A percentile compares a stretch with the other conserved stretches of the same genome.
Conservation (phyloP, 2,329 filamentous ascomycete species). For the Thermothelomyces thermophilus region DNA sequence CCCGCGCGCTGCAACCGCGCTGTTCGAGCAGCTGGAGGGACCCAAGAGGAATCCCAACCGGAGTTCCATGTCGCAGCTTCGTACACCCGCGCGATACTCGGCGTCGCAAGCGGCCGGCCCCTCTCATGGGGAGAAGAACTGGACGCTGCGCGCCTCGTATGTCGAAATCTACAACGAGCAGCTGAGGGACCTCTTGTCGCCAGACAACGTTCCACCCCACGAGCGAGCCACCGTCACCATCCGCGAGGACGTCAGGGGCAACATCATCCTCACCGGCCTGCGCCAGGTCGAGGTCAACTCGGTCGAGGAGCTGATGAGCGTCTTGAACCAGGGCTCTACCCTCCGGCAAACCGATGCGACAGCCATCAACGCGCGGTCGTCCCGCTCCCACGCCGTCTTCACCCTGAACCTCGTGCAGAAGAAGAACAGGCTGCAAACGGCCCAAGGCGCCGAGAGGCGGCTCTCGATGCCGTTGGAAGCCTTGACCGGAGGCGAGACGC, state of each 20-base stretch:
- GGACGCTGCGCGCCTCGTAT: conserved; percentile 91
- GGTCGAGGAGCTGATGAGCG: conserved; percentile 81
- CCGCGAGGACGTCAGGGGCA: conserved; percentile 87
- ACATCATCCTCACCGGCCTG: conserved; percentile 87
- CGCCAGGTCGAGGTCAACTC: conserved; percentile 85
- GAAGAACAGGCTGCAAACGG: conserved; percentile 51
- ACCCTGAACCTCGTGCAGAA: conserved; percentile 89
- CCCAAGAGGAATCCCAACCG: conserved; percentile 43
- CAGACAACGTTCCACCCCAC: conserved; percentile 59
- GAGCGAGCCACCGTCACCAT: conserved; percentile 83
- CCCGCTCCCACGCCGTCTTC: conserved; percentile 94
- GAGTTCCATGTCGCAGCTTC: conserved; percentile 68
- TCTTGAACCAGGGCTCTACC: conserved; percentile 83
- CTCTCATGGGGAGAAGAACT: conserved; percentile 61
- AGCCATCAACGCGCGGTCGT: conserved; percentile 95
- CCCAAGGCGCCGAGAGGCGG: conserved; percentile 67
- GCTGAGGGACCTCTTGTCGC: conserved; percentile 78
- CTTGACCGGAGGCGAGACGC: conserved; percentile 60
- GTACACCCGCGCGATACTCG: conserved; percentile 73
- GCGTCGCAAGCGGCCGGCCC: conserved; percentile 36
- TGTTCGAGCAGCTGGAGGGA: conserved; percentile 82
- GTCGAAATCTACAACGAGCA: conserved; percentile 98
- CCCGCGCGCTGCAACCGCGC: conserved; percentile 73
- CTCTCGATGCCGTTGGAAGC: conserved; percentile 80
- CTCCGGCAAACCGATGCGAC: conserved; percentile 97